Conservation (phyloP, 495 filamentous ascomycete species). For the Aspergillus leporis region DNA sequence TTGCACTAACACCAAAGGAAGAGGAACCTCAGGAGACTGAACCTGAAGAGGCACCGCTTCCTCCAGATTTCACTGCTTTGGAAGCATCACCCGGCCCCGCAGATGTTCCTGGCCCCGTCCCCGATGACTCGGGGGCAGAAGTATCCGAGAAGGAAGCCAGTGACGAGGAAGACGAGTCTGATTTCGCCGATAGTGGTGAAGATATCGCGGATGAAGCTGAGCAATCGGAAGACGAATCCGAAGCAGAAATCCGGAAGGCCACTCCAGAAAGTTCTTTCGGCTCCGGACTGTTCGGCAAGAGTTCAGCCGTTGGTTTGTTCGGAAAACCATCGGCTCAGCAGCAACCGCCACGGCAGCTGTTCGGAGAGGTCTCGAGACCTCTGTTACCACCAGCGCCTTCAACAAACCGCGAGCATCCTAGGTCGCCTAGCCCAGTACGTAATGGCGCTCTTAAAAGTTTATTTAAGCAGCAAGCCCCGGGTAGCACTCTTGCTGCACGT, state of each 20-base stretch:
- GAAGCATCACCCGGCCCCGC: conserved; percentile 14
- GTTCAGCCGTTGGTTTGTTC: conserved; percentile 44
- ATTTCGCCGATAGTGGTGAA: conserved; percentile 25
- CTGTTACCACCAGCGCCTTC: conserved; percentile 58
- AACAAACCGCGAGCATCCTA: conserved; percentile 55
- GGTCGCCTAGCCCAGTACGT: conserved; percentile 80
- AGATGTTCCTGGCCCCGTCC: conserved; percentile 28
- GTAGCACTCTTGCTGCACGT: conserved; percentile 38
- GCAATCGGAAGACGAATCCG: conserved; percentile 45
- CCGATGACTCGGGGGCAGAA: conserved; percentile 32
- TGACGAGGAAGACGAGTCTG: conserved; percentile 29
- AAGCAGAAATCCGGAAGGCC: conserved; percentile 58
- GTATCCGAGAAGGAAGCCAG: conserved; percentile 24
- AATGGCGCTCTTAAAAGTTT: conserved; percentile 44
- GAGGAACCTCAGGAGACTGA: background rate
- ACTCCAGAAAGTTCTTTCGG: conserved; percentile 71
- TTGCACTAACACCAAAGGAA: conserved; percentile 12
- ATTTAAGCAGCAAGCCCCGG: conserved; percentile 44
- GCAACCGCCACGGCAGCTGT: conserved; percentile 45
- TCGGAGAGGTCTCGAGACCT: conserved; percentile 66
- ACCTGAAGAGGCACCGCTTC: conserved; percentile 37
- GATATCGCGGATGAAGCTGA: conserved; percentile 34
- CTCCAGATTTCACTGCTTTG: conserved; percentile 36
- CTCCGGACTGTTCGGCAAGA: conserved; percentile 34
- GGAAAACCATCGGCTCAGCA: conserved; percentile 29